Evolutionary conservation across 345 rosid species (phyloP).

Genomic region (Pistacia atlantica): DNA sequence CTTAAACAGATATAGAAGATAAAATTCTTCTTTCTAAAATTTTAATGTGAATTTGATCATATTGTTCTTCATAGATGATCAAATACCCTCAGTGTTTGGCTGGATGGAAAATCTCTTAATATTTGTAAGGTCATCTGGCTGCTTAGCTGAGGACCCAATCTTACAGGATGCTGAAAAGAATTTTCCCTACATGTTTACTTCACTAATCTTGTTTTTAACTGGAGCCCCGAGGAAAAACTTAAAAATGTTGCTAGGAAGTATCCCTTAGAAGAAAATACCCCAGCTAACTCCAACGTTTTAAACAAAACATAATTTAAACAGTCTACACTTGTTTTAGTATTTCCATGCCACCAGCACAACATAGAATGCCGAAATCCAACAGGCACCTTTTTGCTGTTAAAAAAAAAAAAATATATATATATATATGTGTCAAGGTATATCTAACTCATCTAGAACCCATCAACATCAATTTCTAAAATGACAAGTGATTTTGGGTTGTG

Average conservation of each 20-base stretch:
- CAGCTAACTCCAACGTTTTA: not conserved
- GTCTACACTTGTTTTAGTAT: not conserved
- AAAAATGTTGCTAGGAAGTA: not conserved
- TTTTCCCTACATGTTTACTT: not conserved
- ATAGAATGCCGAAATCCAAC: not conserved
- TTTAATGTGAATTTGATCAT: not conserved
- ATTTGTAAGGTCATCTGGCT: not conserved
- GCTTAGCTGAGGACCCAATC: not conserved
- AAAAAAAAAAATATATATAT: too few relatives aligned
- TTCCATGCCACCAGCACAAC: not conserved
- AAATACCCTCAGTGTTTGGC: not conserved
- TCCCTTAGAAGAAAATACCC: too few relatives aligned
- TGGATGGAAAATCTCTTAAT: not conserved
- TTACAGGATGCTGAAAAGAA: not conserved
- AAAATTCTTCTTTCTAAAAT: not conserved
- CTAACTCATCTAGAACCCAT: not conserved
- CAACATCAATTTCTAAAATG: not conserved
- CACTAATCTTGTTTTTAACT: not conserved
- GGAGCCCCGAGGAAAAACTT: not conserved
- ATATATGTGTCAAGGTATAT: not conserved
- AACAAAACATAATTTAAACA: not conserved
- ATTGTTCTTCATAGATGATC: not conserved
- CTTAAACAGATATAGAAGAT: not conserved
- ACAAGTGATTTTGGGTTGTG: not conserved
- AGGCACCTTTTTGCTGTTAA: not conserved